Percentiles rank a stretch among this genome's conserved stretches.
These are phyloP conservation scores for Graphiopsis chlorocephala DNA, from an alignment of 2,329 filamentous ascomycete genomes.

Conservation along the genomic window DNA sequence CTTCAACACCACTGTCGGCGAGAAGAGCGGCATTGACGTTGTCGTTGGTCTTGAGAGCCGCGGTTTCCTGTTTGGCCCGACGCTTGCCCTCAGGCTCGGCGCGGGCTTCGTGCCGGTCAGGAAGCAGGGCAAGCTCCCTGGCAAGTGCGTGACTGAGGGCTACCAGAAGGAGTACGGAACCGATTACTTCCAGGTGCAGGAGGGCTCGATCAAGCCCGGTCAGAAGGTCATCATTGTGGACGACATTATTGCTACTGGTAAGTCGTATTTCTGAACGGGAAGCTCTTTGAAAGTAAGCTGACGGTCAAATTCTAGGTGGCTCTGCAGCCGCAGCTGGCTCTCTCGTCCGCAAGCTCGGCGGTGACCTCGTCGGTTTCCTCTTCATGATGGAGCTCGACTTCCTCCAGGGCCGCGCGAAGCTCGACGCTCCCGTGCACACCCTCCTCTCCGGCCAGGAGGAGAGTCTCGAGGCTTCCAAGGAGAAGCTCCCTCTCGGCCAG, in stretches of 20 bases:
- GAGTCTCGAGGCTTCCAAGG: constrained; percentile 23
- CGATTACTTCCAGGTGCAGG: constrained; percentile 95
- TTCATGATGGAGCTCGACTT: constrained; percentile 96
- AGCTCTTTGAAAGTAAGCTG: neutral
- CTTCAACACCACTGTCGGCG: constrained; percentile 44
- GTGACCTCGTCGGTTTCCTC: constrained; percentile 80
- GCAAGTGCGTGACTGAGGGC: constrained; percentile 76
- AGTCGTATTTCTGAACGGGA: constrained; percentile 36
- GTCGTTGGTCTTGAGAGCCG: constrained; percentile 91
- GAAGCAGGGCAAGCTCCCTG: constrained; percentile 94
- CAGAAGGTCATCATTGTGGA: constrained; percentile 93
- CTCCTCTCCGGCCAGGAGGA: constrained; percentile 67
- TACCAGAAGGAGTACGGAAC: constrained; percentile 96
- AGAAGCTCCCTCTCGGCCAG: constrained; percentile 8
- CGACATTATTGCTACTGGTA: constrained; percentile 97
- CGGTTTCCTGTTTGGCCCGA: constrained; percentile 92
- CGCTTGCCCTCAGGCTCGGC: constrained; percentile 76
- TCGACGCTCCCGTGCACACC: constrained; percentile 78
- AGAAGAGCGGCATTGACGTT: constrained; percentile 60
- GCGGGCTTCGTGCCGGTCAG: constrained; percentile 89
- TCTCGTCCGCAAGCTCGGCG: constrained; percentile 82
- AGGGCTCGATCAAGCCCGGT: constrained; percentile 75
- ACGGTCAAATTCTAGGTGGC: constrained; percentile 62
- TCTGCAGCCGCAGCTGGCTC: constrained; percentile 84
- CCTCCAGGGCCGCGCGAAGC: constrained; percentile 86